A percentile compares a stretch with the other conserved stretches of the same genome.
Evolutionary conservation across 768 basidiomycete genomes (phyloP).

Genomic region (Kwoniella sp.): DNA sequence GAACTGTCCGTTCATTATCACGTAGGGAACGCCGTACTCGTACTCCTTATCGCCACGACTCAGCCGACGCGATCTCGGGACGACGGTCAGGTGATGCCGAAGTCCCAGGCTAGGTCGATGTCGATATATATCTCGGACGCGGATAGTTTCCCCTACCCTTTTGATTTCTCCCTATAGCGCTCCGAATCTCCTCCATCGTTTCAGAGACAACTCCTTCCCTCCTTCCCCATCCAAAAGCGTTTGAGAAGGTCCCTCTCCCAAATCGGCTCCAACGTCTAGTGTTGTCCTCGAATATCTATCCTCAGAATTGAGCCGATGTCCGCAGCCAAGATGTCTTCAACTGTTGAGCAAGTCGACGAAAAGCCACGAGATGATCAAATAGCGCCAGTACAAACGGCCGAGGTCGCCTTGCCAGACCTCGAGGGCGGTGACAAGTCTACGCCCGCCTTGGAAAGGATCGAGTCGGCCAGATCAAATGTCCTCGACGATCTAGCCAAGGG

Average conservation of each 20-base stretch:
- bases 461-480: constrained; percentile 26
- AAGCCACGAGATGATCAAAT: not conserved
- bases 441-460: constrained; percentile 17
- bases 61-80: not conserved
- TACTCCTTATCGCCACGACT: not conserved
- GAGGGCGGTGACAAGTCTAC: constrained; percentile 7
- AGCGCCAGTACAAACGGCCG: not conserved
- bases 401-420: not conserved
- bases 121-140: not conserved
- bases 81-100: not conserved
- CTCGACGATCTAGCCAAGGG: constrained; percentile 29
- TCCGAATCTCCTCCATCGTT: too few relatives aligned
- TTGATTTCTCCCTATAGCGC: too few relatives aligned
- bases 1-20: too few relatives aligned
- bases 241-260: too few relatives aligned
- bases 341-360: not conserved
- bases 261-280: too few relatives aligned
- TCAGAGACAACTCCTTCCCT: too few relatives aligned
- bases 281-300: too few relatives aligned
- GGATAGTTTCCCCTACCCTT: not conserved
- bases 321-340: not conserved
- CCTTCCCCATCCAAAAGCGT: too few relatives aligned
- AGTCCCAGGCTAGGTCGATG: not conserved
- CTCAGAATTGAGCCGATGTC: not conserved
- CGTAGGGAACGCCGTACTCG: too few relatives aligned